These are phyloP conservation scores for Fusarium sp. DNA, from an alignment of 2,329 filamentous ascomycete species.

Conservation along the genomic window DNA sequence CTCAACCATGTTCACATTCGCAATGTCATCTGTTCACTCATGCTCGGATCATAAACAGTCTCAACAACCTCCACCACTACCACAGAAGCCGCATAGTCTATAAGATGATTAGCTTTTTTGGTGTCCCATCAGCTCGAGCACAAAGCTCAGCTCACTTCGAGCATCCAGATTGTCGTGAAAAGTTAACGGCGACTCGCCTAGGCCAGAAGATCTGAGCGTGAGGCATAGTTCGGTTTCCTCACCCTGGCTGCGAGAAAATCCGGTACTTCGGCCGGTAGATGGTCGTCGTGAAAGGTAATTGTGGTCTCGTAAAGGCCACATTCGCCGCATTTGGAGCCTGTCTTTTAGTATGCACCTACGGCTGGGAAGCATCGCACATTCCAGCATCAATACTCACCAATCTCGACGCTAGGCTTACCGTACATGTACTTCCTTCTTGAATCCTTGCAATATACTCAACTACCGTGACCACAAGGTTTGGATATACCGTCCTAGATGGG, in stretches of 20 bases:
- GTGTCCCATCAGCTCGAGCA: slow-evolving; percentile 59
- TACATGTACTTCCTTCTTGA: slow-evolving; percentile 58
- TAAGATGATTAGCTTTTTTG: slow-evolving; percentile 52
- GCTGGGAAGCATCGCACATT: slow-evolving; percentile 52
- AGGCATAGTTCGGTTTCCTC: slow-evolving; percentile 52
- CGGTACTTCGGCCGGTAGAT: slow-evolving; percentile 43
- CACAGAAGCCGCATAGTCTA: background rate
- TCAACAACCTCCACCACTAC: accelerated
- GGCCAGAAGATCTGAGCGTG: slow-evolving; percentile 54
- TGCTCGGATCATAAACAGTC: slow-evolving; percentile 13
- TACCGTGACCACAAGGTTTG: slow-evolving; percentile 59
- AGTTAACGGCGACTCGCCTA: slow-evolving; percentile 52
- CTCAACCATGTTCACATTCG: background rate
- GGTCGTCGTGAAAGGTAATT: slow-evolving; percentile 57
- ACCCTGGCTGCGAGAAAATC: slow-evolving; percentile 44
- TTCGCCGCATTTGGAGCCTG: slow-evolving; percentile 53
- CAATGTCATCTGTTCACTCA: slow-evolving; percentile 20
- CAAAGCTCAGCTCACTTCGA: slow-evolving; percentile 47
- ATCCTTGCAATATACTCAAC: slow-evolving; percentile 55
- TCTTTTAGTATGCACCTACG: slow-evolving; percentile 55
- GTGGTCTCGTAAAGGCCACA: slow-evolving; percentile 54
- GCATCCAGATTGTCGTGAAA: slow-evolving; percentile 46
- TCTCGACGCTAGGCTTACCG: slow-evolving; percentile 36
- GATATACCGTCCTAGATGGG: slow-evolving; percentile 52
- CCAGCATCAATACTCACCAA: background rate